Percentiles rank a stretch among this genome's conserved stretches.
These are phyloP conservation scores for Jackrogersella multiformis DNA, from an alignment of 495 filamentous ascomycete species.

Conservation along the genomic window DNA sequence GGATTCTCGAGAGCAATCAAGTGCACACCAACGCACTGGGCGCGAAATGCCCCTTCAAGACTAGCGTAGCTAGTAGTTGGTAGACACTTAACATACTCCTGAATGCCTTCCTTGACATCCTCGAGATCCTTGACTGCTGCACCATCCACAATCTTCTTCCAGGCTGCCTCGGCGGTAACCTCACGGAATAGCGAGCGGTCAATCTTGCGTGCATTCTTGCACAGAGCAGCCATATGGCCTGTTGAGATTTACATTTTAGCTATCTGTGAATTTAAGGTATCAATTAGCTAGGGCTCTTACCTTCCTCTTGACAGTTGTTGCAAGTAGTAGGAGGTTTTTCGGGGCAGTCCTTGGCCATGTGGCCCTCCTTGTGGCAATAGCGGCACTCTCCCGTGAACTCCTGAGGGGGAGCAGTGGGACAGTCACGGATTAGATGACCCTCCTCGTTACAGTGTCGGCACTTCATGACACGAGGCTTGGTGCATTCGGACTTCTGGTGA, in stretches of 20 bases:
- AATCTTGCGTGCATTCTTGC: slow-evolving; percentile 74
- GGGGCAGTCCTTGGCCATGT: slow-evolving; percentile 74
- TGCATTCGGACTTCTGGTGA: slow-evolving; percentile 63
- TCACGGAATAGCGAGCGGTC: slow-evolving; percentile 69
- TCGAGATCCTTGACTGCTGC: slow-evolving; percentile 73
- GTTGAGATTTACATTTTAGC: slow-evolving; percentile 2
- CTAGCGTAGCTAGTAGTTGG: slow-evolving; percentile 72
- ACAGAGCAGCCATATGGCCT: slow-evolving; percentile 75
- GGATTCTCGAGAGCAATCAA: slow-evolving; percentile 80
- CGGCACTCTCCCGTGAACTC: slow-evolving; percentile 72
- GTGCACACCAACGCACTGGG: slow-evolving; percentile 67
- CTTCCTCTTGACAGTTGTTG: slow-evolving; percentile 78
- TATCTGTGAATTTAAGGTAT: background rate
- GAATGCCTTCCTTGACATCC: slow-evolving; percentile 75
- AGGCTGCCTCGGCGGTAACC: slow-evolving; percentile 70
- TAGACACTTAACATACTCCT: slow-evolving; percentile 77
- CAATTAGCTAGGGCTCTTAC: slow-evolving; percentile 51
- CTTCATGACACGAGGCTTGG: slow-evolving; percentile 48
- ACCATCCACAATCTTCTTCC: slow-evolving; percentile 71
- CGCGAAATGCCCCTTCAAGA: slow-evolving; percentile 79
- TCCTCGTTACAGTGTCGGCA: slow-evolving; percentile 57
- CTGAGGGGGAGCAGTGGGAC: slow-evolving; percentile 60
- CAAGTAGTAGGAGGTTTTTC: slow-evolving; percentile 69
- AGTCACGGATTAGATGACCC: slow-evolving; percentile 73
- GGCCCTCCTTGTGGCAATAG: slow-evolving; percentile 76